These are phyloP conservation scores for Lotmaria passim DNA, from an alignment of 208 protist species.

Conservation along the genomic window DNA sequence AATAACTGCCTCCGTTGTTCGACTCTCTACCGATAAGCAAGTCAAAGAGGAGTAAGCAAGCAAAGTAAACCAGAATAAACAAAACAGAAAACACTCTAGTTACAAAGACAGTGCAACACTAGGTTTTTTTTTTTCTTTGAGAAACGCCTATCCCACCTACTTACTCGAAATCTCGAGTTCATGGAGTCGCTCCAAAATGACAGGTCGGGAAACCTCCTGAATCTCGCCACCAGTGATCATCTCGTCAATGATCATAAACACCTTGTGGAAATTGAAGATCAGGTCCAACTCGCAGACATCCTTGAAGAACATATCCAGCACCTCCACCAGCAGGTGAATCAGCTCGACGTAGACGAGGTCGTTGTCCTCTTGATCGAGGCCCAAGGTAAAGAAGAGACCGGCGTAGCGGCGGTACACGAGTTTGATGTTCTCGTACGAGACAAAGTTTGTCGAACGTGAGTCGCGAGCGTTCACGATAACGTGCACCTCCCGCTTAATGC, in stretches of 20 bases:
- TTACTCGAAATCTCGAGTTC: slow-evolving; percentile 93
- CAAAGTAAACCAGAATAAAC: slow-evolving; percentile 5
- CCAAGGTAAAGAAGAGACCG: slow-evolving; percentile 99
- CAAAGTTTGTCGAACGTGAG: slow-evolving; percentile 96
- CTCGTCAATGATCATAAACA: slow-evolving; percentile 99
- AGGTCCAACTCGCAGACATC: slow-evolving; percentile 99
- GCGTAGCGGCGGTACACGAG: slow-evolving; percentile 99
- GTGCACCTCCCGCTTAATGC: slow-evolving; percentile 97
- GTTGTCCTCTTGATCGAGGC: slow-evolving; percentile 98
- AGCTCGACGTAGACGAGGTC: slow-evolving; percentile 97
- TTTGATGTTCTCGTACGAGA: slow-evolving; percentile 95
- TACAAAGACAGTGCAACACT: background rate
- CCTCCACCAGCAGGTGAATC: slow-evolving; percentile 98
- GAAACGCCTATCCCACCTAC: too few relatives aligned
- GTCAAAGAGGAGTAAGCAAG: background rate
- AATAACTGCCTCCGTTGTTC: too few relatives aligned
- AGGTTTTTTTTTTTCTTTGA: background rate
- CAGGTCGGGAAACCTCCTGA: slow-evolving; percentile 95
- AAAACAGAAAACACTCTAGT: slow-evolving; percentile 7
- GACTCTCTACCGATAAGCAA: background rate
- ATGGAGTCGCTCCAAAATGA: slow-evolving; percentile 92
- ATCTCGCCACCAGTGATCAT: slow-evolving; percentile 98
- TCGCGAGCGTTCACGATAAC: slow-evolving; percentile 95
- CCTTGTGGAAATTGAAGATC: slow-evolving; percentile 99
- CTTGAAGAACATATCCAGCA: slow-evolving; percentile 99